These are phyloP conservation scores for Pulveroboletus sp. DNA, from an alignment of 768 basidiomycete genomes.

Conservation along the genomic window DNA sequence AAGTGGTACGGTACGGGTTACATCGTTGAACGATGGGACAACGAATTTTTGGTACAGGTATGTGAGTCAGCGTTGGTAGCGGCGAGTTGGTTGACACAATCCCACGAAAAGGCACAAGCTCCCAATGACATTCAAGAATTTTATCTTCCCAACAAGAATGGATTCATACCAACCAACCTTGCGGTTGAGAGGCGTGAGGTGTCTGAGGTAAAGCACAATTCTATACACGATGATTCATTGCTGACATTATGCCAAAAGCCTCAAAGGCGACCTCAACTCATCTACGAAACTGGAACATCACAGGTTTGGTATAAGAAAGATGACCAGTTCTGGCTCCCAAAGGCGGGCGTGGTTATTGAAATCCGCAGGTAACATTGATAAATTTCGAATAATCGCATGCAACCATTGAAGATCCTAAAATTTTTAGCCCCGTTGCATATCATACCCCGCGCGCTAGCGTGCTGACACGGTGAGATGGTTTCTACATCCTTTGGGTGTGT, in stretches of 20 bases:
- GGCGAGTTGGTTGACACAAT: not conserved
- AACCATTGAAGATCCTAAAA: not conserved
- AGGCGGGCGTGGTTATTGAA: conserved; percentile 74
- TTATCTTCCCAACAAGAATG: conserved; percentile 79
- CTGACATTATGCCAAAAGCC: conserved; percentile 48
- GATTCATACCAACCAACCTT: conserved; percentile 86
- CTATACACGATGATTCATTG: not conserved
- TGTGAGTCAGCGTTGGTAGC: conserved; percentile 1
- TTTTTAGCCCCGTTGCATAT: conserved; percentile 53
- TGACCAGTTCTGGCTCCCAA: conserved; percentile 94
- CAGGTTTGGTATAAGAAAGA: conserved; percentile 97
- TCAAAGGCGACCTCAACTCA: conserved; percentile 67
- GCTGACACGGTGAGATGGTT: conserved; percentile 56
- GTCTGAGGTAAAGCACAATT: conserved; percentile 44
- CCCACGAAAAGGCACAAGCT: conserved; percentile 50
- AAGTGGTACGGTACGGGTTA: conserved; percentile 94
- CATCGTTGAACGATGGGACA: conserved; percentile 65
- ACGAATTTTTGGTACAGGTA: conserved; percentile 58
- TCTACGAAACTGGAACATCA: conserved; percentile 68
- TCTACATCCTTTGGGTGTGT: not conserved
- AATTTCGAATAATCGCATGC: not conserved
- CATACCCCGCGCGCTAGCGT: conserved; percentile 67
- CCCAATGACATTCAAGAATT: conserved; percentile 67
- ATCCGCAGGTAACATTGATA: conserved; percentile 57
- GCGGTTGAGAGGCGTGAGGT: conserved; percentile 77